A percentile compares a stretch with the other conserved stretches of the same genome.
phyloP scores from a whole-genome alignment of 2,329 filamentous ascomycete genomes.

The Daldinia sp. region DNA sequence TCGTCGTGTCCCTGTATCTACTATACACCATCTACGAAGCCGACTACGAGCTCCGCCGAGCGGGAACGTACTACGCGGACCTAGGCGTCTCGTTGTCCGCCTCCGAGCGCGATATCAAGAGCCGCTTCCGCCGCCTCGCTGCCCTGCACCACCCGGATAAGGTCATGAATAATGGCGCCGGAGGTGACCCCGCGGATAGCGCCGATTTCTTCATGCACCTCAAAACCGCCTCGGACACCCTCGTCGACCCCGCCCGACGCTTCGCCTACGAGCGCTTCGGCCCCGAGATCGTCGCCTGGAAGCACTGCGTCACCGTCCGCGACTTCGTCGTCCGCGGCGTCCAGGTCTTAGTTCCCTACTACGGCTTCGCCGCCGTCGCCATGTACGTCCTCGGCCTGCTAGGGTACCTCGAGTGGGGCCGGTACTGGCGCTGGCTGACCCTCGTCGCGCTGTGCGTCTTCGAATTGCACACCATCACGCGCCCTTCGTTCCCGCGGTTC shows the following conservation, averaged over 20 bases:
- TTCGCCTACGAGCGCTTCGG: conserved; percentile 95
- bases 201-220: conserved; percentile 79
- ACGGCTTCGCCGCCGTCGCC: conserved; percentile 66
- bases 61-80: conserved; percentile 82
- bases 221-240: conserved; percentile 84
- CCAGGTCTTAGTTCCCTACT: conserved; percentile 70
- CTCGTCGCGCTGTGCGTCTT: conserved; percentile 66
- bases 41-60: conserved; percentile 79
- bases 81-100: conserved; percentile 77
- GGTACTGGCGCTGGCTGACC: conserved; percentile 74
- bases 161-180: conserved; percentile 53
- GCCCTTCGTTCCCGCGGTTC: conserved; percentile 63
- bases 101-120: conserved; percentile 82
- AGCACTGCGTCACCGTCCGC: conserved; percentile 73
- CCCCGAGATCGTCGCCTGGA: conserved; percentile 75
- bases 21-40: conserved; percentile 93
- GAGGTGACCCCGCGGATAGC: conserved; percentile 52
- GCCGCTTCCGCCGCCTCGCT: conserved; percentile 82
- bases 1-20: conserved; percentile 86
- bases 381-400: conserved; percentile 72
- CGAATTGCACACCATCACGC: conserved; percentile 68
- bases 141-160: conserved; percentile 89
- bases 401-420: conserved; percentile 76
- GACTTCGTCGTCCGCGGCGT: conserved; percentile 79
- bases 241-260: conserved; percentile 79